These are phyloP conservation scores for Artomyces pyxidatus DNA, from an alignment of 768 basidiomycete genomes.

Conservation along the genomic window DNA sequence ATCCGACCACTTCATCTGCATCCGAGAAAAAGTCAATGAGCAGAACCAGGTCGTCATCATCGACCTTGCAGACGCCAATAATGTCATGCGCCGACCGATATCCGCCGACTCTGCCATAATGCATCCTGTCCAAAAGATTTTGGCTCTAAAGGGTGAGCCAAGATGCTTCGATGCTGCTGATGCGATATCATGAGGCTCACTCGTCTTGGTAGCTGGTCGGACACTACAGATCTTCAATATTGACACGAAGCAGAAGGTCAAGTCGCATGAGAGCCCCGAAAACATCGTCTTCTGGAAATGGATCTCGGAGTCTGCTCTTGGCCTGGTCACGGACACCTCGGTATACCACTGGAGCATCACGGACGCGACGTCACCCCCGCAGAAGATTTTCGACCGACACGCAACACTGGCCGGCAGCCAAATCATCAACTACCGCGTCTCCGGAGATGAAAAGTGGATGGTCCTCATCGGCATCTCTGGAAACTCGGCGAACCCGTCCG, in stretches of 20 bases:
- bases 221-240: conserved; percentile 98
- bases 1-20: conserved; percentile 97
- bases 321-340: conserved; percentile 89
- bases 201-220: conserved; percentile 73
- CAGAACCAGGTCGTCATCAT: conserved; percentile 98
- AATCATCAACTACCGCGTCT: conserved; percentile 96
- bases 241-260: conserved; percentile 95
- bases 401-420: conserved; percentile 89
- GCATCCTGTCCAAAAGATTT: conserved; percentile 94
- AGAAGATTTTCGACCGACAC: conserved; percentile 96
- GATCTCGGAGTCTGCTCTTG: conserved; percentile 86
- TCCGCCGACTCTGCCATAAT: conserved; percentile 99
- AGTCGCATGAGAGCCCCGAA: conserved; percentile 88
- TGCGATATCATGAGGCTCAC: too few species aligned
- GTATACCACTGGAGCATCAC: conserved; percentile 87
- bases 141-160: conserved; percentile 82
- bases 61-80: conserved; percentile 95
- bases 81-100: conserved; percentile 92
- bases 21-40: conserved; percentile 91
- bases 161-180: too few species aligned
- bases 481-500: conserved; percentile 85
- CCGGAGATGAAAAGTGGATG: conserved; percentile 93
- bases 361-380: conserved; percentile 69
- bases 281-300: conserved; percentile 99
- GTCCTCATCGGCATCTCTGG: conserved; percentile 93